Percentiles rank a stretch among this genome's conserved stretches.
These are phyloP conservation scores for Alternaria sp. DNA, from an alignment of 2,329 filamentous ascomycete genomes.

Conservation along the genomic window DNA sequence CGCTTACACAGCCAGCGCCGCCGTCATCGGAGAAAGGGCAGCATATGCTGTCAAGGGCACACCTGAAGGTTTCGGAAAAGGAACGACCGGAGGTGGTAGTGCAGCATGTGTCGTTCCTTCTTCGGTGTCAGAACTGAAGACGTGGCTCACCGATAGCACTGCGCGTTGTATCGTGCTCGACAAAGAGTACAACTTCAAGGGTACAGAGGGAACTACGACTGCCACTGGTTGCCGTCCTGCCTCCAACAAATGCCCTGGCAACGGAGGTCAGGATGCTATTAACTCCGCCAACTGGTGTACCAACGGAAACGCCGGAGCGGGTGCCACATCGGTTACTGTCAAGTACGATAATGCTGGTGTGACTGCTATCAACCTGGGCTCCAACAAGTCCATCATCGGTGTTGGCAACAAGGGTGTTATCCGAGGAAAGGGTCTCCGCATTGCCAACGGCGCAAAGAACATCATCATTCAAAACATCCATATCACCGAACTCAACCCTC, in stretches of 20 bases:
- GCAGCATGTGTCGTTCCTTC: slow-evolving; percentile 19
- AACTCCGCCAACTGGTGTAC: slow-evolving; percentile 53
- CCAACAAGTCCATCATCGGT: slow-evolving; percentile 54
- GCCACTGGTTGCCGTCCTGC: slow-evolving; percentile 52
- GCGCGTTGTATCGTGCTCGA: slow-evolving; percentile 51
- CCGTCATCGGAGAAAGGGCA: slow-evolving; percentile 4
- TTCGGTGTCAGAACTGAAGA: slow-evolving; percentile 23
- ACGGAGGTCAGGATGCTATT: slow-evolving; percentile 66
- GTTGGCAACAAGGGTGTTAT: slow-evolving; percentile 50
- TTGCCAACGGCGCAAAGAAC: slow-evolving; percentile 34
- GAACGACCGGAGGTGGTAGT: slow-evolving; percentile 24
- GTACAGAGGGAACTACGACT: slow-evolving; percentile 30
- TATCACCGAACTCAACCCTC: slow-evolving; percentile 49
- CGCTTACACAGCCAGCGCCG: slow-evolving; percentile 8
- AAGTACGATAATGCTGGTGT: slow-evolving; percentile 44
- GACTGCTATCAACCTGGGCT: slow-evolving; percentile 41
- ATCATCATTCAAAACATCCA: slow-evolving; percentile 52
- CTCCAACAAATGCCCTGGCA: slow-evolving; percentile 50
- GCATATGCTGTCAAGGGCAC: slow-evolving; percentile 8
- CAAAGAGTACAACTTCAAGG: slow-evolving; percentile 33
- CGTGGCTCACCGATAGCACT: slow-evolving; percentile 38
- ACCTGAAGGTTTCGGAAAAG: slow-evolving; percentile 12
- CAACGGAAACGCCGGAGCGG: slow-evolving; percentile 17
- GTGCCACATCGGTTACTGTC: slow-evolving; percentile 19
- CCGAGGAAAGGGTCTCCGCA: slow-evolving; percentile 23